These are phyloP conservation scores for Penicillium sp. DNA, from an alignment of 2,329 filamentous ascomycete genomes.

Conservation along the genomic window DNA sequence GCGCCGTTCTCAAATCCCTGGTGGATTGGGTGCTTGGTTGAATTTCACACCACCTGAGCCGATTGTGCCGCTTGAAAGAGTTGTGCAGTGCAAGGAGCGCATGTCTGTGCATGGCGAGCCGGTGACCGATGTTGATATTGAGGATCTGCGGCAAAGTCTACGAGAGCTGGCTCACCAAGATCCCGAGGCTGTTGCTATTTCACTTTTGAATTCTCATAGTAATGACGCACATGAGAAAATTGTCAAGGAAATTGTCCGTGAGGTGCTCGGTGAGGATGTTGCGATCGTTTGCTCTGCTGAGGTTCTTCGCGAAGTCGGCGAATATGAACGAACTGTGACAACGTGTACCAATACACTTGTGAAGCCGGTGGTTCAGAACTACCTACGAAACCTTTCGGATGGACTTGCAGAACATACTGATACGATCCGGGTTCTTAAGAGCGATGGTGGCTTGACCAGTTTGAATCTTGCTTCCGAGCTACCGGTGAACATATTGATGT, in stretches of 20 bases:
- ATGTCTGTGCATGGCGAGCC: constrained; percentile 46
- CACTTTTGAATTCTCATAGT: too few species aligned
- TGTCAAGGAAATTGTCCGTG: too few species aligned
- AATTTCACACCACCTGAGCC: constrained; percentile 50
- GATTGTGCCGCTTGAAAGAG: constrained; percentile 50
- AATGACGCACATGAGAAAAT: too few species aligned
- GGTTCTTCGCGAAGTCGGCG: too few species aligned
- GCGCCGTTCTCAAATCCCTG: too few species aligned
- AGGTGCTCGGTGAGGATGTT: too few species aligned
- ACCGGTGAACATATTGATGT: constrained; percentile 53
- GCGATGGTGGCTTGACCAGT: constrained; percentile 51
- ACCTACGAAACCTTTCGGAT: not conserved
- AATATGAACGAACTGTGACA: too few species aligned
- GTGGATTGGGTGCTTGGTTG: constrained; percentile 28
- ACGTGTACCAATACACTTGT: too few species aligned
- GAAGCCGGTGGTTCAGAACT: too few species aligned
- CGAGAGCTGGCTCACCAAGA: too few species aligned
- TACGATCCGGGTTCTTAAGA: constrained; percentile 52
- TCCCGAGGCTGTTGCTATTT: too few species aligned
- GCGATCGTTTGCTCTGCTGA: too few species aligned
- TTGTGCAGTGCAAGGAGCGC: constrained; percentile 48
- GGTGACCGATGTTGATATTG: constrained; percentile 42
- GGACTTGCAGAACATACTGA: constrained; percentile 44
- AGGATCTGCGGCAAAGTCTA: constrained; percentile 28
- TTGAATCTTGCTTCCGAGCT: constrained; percentile 46